Base-by-base conservation (phyloP, 331 rosid species). In the Rosa hybrid region DNA sequence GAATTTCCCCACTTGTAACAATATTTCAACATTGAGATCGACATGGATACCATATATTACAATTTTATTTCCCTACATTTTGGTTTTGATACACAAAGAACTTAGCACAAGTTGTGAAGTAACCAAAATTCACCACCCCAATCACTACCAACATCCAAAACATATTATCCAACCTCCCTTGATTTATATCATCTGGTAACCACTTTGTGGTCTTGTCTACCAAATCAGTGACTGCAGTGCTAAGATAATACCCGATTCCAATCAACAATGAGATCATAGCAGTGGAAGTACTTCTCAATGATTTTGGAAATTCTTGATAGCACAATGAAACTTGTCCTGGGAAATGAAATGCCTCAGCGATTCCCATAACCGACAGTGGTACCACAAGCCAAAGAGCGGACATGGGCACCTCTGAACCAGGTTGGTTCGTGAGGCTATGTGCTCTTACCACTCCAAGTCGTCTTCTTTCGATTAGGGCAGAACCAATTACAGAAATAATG, bases 351-450 rank as follows among this genome's bases (percentile, higher is more conserved):
- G 18, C 87, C 62, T 84, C 85, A 0, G 74, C 79, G 14, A 72
- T 13, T 23, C 85, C 85, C 1, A 77, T 2, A 60, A 84, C 0
- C 38, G 38, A 50, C 16, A 77, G 69, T 6, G 51, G 50, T 5
- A n/a, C 18, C 56, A 84, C 76, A 2, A 81, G 80, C 87, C 84
- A 80, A 12, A 80, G 7, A 21, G 84, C 84, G 17, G 84, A 72
- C 76, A 84, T 72, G 18, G 82, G 80, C 13, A 72, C 82, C 48
- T 4, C 81, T 23, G 64, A 51, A 41, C 81, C 81, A 2, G 78
- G 74, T 17, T 51, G 81, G 20, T 38, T 64, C 7, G 8, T 4
- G 14, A 75, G 62, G 34, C 42, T 50, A 73, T 76, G 71, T 21
- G 21, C 21, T 64, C 39, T 65, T 2, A 48, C 77, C 41, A 70